A percentile compares a stretch with the other conserved stretches of the same genome.
Conservation (phyloP, 2,329 filamentous ascomycete species). For the Calonectria pauciramosa region DNA sequence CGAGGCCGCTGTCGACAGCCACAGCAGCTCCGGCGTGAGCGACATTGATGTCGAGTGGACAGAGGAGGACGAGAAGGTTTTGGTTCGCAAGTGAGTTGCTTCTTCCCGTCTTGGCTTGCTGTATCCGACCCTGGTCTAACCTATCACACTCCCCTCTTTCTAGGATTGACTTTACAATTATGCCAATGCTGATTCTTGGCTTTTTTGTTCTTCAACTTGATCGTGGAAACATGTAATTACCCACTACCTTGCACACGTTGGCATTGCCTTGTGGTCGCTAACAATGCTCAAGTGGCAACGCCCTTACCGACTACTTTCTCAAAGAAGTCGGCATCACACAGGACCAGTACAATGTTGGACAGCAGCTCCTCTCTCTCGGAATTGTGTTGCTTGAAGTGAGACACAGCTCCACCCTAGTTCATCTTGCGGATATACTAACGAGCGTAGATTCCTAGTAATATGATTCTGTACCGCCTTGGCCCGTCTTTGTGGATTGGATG, state of each 20-base stretch:
- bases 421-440: neutral
- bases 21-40: constrained; percentile 19
- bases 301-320: constrained; percentile 61
- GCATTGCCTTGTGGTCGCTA: neutral
- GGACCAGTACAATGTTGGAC: constrained; percentile 63
- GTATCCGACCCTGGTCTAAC: neutral
- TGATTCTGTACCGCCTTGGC: constrained; percentile 61
- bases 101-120: neutral
- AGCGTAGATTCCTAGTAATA: constrained; percentile 56
- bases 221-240: constrained; percentile 51
- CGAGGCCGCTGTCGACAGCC: constrained; percentile 23
- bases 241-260: neutral
- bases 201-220: constrained; percentile 61
- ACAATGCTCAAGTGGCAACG: constrained; percentile 49
- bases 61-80: constrained; percentile 43
- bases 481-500: constrained; percentile 60
- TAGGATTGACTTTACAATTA: constrained; percentile 60
- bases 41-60: constrained; percentile 44
- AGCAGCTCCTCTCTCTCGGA: constrained; percentile 60
- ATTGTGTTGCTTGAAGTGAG: constrained; percentile 58
- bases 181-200: constrained; percentile 61
- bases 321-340: constrained; percentile 61
- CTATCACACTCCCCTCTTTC: neutral
- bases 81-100: constrained; percentile 46
- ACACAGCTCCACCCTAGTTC: too few relatives aligned